These are phyloP conservation scores for Mucor velutinosus DNA, from an alignment of 371 early-diverging fungal genomes.

Conservation along the genomic window DNA sequence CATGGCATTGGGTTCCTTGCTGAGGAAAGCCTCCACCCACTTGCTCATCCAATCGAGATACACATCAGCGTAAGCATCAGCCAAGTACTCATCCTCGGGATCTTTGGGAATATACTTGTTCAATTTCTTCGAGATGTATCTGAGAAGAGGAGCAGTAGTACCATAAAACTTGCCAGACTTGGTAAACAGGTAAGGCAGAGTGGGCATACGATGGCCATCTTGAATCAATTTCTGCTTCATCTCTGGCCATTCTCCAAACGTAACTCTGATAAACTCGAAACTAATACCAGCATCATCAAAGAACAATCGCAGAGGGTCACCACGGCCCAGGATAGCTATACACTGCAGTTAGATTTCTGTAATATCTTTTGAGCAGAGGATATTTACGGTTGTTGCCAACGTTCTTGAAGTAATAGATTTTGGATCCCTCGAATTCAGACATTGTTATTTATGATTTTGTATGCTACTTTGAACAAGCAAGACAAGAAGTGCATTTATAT, in stretches of 20 bases:
- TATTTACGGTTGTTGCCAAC: background rate
- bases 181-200: conserved; percentile 25
- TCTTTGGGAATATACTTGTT: conserved; percentile 27
- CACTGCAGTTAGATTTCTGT: background rate
- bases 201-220: conserved; percentile 5
- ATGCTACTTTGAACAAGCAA: no score
- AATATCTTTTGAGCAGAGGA: background rate
- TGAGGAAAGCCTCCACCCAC: background rate
- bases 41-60: conserved; percentile 11
- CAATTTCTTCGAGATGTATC: conserved; percentile 27
- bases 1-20: background rate
- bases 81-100: conserved; percentile 24
- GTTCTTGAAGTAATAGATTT: background rate
- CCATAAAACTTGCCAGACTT: conserved; percentile 26
- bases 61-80: conserved; percentile 25
- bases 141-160: conserved; percentile 23
- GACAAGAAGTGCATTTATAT: no score
- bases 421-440: conserved; percentile 1
- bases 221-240: conserved; percentile 13
- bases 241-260: conserved; percentile 11
- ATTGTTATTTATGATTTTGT: background rate
- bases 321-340: conserved; percentile 23
- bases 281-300: conserved; percentile 33
- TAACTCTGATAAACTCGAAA: conserved; percentile 21
- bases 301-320: conserved; percentile 26